Evolutionary conservation across 1,139 yeast species (phyloP), one percentile per base, ranked within the genome.

Genomic region (Suzukiozyma palmioleophila): DNA sequence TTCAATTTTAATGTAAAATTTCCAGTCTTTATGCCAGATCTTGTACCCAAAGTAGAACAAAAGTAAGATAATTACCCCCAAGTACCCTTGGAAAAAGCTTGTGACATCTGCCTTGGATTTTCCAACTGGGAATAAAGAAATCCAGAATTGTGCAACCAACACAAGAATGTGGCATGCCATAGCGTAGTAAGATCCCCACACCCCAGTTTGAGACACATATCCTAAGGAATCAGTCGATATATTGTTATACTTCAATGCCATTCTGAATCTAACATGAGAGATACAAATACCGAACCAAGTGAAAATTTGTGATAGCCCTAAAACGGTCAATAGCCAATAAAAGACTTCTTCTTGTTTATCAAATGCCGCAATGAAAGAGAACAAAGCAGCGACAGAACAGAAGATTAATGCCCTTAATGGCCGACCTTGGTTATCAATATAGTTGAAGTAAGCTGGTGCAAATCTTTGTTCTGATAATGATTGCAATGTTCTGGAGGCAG

Each of bases 211-310:
- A 3, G 74, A 57, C 16, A 59, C 63, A 42, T 66, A 69, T 3
- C 73, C 75, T 50, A 69, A 62, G 7, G 69, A 53, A 33, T 53
- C 56, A 24, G 63, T 41, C 4, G 68, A 58, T 30, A 67, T 57
- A 39, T 66, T 63, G 48, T 63, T 57, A 49, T 57, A 53, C 42
- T 54, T 62, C 52, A 69, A 64, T 0, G 69, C 73, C n/a, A 57
- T 54, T 52, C 75, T 59, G 53, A 69, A 69, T 47, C 75, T 57
- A 38, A 69, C 56, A 44, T 68, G 74, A 39, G 72, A 66, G 33
- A 64, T 42, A 46, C 73, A 67, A 45, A 69, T 67, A 36, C 66
- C 61, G 22, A 62, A 57, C 75, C 75, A 69, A 32, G 69, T 66
- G 46, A 69, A 64, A 30, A 69, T 61, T 43, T 66, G 69, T 8